A percentile compares a stretch with the other conserved stretches of the same genome.
phyloP scores from a whole-genome alignment of 495 filamentous ascomycete species.

The Penicillium paradoxum region DNA sequence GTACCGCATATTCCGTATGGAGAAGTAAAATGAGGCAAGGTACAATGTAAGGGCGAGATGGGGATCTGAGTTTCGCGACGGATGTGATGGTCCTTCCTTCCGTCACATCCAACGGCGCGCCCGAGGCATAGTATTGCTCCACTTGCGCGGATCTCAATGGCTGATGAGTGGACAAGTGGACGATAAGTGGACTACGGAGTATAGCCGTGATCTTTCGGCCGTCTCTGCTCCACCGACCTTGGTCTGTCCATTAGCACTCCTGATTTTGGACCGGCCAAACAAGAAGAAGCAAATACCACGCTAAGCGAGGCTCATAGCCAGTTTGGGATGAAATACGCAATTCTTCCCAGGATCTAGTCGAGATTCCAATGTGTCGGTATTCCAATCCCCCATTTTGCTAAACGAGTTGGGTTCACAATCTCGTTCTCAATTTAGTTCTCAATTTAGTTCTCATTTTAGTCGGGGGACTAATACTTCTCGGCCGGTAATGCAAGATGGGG shows the following conservation, averaged over 20 bases:
- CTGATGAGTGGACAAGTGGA: too few relatives aligned
- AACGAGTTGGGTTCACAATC: too few relatives aligned
- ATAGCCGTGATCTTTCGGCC: neutral
- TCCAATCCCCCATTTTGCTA: too few relatives aligned
- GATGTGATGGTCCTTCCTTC: neutral
- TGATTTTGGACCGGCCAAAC: neutral
- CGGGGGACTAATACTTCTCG: neutral
- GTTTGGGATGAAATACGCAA: neutral
- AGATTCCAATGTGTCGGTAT: too few relatives aligned
- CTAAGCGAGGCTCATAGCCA: neutral
- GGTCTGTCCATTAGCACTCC: neutral
- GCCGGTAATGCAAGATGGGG: neutral
- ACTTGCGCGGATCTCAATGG: neutral
- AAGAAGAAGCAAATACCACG: neutral
- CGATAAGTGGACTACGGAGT: neutral
- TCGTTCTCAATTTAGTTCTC: too few relatives aligned
- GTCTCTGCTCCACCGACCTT: neutral
- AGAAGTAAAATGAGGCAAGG: neutral
- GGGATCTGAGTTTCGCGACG: neutral
- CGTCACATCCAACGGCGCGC: constrained; percentile 3
- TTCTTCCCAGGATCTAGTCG: neutral
- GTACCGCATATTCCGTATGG: too few relatives aligned
- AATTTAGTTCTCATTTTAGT: too few relatives aligned
- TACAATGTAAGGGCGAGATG: neutral
- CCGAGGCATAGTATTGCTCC: neutral